These are phyloP conservation scores for Ceratocystis variospora DNA, from an alignment of 2,329 filamentous ascomycete genomes.

Conservation along the genomic window DNA sequence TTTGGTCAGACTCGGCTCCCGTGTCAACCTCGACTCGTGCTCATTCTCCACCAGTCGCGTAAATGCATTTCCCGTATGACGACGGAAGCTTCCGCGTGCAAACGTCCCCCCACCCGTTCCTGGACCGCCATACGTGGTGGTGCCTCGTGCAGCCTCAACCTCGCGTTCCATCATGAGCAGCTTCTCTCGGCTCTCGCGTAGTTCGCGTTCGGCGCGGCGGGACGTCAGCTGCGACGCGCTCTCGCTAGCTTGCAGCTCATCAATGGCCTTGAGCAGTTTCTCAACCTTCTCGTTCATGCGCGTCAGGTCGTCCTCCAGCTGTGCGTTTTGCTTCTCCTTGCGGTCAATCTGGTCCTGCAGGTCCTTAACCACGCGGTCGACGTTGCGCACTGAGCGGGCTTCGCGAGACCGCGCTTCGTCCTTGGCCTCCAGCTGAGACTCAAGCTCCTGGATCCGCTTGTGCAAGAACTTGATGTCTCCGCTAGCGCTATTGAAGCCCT, in stretches of 20 bases:
- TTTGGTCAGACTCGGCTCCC: conserved; percentile 57
- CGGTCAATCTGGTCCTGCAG: conserved; percentile 84
- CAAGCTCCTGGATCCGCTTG: conserved; percentile 90
- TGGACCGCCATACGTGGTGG: conserved; percentile 38
- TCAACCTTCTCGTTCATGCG: conserved; percentile 84
- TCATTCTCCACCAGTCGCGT: conserved; percentile 28
- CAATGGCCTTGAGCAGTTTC: conserved; percentile 77
- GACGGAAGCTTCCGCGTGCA: conserved; percentile 35
- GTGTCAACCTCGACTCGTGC: conserved; percentile 44
- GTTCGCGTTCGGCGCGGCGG: conserved; percentile 75
- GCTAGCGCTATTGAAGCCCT: conserved; percentile 86
- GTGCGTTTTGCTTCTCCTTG: conserved; percentile 71
- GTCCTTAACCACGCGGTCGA: conserved; percentile 88
- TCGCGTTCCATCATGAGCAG: conserved; percentile 71
- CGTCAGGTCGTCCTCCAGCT: conserved; percentile 69
- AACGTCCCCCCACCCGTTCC: conserved; percentile 24
- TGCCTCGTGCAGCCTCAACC: conserved; percentile 57
- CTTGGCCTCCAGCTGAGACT: conserved; percentile 71
- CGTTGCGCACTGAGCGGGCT: conserved; percentile 76
- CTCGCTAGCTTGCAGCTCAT: conserved; percentile 83
- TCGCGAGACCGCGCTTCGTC: conserved; percentile 67
- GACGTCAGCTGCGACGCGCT: conserved; percentile 66
- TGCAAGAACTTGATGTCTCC: conserved; percentile 92
- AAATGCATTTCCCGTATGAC: conserved; percentile 28
- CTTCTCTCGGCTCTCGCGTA: conserved; percentile 79